Base-by-base conservation (phyloP, 2,329 filamentous ascomycete genomes). In the Ceratocystis cacaofunesta region DNA sequence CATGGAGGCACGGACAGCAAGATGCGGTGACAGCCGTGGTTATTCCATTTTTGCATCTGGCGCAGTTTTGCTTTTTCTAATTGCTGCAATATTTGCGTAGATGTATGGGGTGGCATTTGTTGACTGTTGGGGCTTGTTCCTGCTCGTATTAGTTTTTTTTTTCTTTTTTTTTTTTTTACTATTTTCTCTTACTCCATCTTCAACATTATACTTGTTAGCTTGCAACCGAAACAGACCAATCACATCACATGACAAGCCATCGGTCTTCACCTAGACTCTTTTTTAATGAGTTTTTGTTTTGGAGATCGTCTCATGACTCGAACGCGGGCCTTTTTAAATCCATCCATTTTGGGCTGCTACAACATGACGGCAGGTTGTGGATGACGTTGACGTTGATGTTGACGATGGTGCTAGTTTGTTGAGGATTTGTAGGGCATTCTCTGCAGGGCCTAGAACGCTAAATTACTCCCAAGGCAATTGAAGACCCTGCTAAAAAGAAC, bases 21-120 rank as follows among this genome's bases (percentile, higher is more conserved):
- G 55, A 58, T 58, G 55, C 55, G 55, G 55, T 58, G 55, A 36
- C 55, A 58, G 55, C 55, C 55, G 55, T 57, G 28, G 17, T 58
- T n/a, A 15, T 58, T 28, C 22, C 8, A 52, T 52, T 52, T 52
- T 52, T 7, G 22, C 15, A 15, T 12, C 36, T 41, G 36, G 36
- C 36, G 36, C 36, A 15, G 36, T 4, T 41, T 41, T 41, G 22
- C 19, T 28, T 52, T 10, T 12, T 52, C 15, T 15, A 17, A 19
- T 25, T 52, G 48, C 48, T 5, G 10, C 46, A 50, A 50, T n/a
- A n/a, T n/a, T 17, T 48, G n/a, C 2, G 44, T 4, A 19, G 48
- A 8, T 12, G 48, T 19, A 10, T 19, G 19, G 48, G 22, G 22
- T 25, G 55, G 8, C 17, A 58, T 58, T 58, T 58, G 55, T 58